These are phyloP conservation scores for Mayamaea pseudoterrestris DNA, from an alignment of 108 stramenopile species.

Conservation along the genomic window DNA sequence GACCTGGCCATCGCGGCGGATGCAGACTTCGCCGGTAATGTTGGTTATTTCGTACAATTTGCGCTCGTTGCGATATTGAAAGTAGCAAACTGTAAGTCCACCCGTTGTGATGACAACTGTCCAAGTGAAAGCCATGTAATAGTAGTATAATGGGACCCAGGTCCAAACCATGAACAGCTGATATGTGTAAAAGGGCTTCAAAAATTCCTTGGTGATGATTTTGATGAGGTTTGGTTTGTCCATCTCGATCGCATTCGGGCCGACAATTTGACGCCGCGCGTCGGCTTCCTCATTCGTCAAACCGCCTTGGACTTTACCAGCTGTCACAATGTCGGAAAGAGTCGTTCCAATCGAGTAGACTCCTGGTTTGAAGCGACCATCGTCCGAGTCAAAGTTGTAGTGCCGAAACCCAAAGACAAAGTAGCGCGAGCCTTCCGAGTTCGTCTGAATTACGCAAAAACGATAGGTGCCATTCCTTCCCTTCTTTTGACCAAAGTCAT, in stretches of 20 bases:
- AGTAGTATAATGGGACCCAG: conserved; percentile 39
- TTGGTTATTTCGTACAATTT: conserved; percentile 31
- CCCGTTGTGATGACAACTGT: conserved; percentile 20
- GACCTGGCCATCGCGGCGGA: conserved; percentile 28
- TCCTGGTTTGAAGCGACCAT: background rate
- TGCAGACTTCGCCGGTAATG: conserved; percentile 24
- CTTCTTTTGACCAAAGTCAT: too few relatives aligned
- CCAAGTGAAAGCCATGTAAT: conserved; percentile 46
- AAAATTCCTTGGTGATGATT: conserved; percentile 33
- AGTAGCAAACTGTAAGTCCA: conserved; percentile 26
- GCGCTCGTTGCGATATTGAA: conserved; percentile 32
- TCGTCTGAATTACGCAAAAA: too few relatives aligned
- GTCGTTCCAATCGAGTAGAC: conserved; percentile 2
- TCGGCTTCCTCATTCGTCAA: conserved; percentile 24
- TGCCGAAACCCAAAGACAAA: conserved; percentile 34
- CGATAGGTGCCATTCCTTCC: too few relatives aligned
- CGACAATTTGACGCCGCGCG: conserved; percentile 18
- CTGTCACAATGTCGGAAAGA: conserved; percentile 21
- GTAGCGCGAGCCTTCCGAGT: conserved; percentile 17
- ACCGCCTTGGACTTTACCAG: conserved; percentile 14
- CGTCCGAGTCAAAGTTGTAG: conserved; percentile 18
- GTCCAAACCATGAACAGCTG: conserved; percentile 59
- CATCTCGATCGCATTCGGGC: conserved; percentile 35
- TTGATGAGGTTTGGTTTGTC: conserved; percentile 28
- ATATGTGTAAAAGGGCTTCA: conserved; percentile 49